phyloP scores from a whole-genome alignment of 169 alveolate genomes.

The Cryptosporidium parvum region DNA sequence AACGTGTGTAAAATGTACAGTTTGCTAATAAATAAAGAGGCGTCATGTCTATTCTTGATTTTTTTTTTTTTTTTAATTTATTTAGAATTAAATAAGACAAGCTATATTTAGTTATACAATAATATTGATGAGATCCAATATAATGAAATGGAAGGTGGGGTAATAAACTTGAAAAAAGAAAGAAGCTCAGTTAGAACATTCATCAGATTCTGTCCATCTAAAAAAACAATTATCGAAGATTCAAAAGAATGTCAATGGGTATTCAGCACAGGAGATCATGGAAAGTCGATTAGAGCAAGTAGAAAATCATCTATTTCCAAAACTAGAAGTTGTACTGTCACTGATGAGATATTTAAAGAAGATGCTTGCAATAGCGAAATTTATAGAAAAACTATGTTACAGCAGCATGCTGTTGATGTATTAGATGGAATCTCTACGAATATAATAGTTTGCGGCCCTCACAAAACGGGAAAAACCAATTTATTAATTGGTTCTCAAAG shows the following conservation, averaged over 20 bases:
- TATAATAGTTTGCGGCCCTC: conserved; percentile 70
- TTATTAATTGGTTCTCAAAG: conserved; percentile 62
- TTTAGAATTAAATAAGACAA: not conserved
- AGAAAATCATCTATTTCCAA: conserved; percentile 28
- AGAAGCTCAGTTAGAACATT: conserved; percentile 25
- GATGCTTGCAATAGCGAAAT: conserved; percentile 57
- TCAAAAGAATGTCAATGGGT: conserved; percentile 33
- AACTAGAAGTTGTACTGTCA: conserved; percentile 56
- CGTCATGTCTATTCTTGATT: conserved; percentile 12
- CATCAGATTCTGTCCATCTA: conserved; percentile 43
- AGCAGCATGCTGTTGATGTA: conserved; percentile 21
- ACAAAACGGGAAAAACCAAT: conserved; percentile 67
- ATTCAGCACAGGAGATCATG: conserved; percentile 7
- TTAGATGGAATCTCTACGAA: conserved; percentile 71
- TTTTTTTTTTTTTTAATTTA: not conserved
- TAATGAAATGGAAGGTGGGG: conserved; percentile 51
- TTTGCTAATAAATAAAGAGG: not conserved
- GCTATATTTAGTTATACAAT: not conserved
- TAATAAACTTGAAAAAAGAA: conserved; percentile 22
- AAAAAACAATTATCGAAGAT: conserved; percentile 1
- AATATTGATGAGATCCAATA: not conserved
- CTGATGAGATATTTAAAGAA: conserved; percentile 28
- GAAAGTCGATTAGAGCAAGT: conserved; percentile 27
- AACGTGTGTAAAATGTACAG: conserved; percentile 1
- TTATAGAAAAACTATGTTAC: conserved; percentile 54